Base-by-base conservation (phyloP, 371 early-diverging fungal genomes). In the Saksenaea vasiformis region DNA sequence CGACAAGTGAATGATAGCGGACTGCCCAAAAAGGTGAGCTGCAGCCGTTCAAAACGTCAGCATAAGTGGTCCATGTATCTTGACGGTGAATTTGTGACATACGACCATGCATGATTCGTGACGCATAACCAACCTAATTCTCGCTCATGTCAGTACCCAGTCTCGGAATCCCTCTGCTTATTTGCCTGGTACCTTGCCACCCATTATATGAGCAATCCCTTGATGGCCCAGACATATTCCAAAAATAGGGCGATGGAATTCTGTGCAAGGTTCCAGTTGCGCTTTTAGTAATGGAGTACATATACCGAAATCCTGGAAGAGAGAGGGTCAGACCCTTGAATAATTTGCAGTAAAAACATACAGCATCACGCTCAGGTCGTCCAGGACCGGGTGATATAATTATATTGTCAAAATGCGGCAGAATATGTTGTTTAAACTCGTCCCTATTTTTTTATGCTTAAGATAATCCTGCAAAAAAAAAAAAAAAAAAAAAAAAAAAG, bases 161-260 rank as follows among this genome's bases (percentile, higher is more conserved):
- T 22, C 15, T 37, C 11, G 17, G 19, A 37, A 38, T 8, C 41
- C 10, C 19, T 55, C 19, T 27, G 44, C 27, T 17, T 37, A 41
- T 61, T 62, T 66, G n/a, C 31, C 31, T 31, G 31, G 58, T 76
- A 92, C 91, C 64, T 87, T 85, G 10, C 91, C 93, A 8, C 96
- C 97, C 67, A 91, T 90, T 10, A 82, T 83, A 56, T 83, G 73
- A 0, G 91, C 96, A 24, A 96, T 87, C 5, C 97, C 94, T 74
- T 99, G 99, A 76, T 97, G 95, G 0, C 99, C 99, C 41, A 99
- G 79, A 73, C 99, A 99, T 0, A 99, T 94, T 53, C 99, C 99
- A 60, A 99, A 86, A 10, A 98, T 80, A 2, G 99, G 99, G 26
- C 80, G 60, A 61, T 80, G 80, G 22, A 62, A 59, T 7, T 8